Conservation (phyloP, 495 filamentous ascomycete species). For the Aspergillus kassunensis region DNA sequence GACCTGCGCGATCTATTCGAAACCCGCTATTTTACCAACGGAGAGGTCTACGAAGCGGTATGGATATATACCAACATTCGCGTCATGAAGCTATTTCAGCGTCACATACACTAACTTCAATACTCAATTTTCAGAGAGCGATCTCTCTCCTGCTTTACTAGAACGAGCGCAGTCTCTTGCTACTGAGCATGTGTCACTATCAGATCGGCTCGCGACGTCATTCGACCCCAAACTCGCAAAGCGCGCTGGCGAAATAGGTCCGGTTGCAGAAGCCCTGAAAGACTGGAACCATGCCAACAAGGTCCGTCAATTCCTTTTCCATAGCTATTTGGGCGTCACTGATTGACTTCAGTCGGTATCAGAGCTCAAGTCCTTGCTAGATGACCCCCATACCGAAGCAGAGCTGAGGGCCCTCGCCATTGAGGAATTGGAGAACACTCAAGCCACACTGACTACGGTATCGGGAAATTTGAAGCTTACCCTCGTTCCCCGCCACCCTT, state of each 20-base stretch:
- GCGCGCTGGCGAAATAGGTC: slow-evolving; percentile 68
- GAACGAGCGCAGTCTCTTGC: slow-evolving; percentile 60
- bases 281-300: slow-evolving; percentile 54
- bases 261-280: slow-evolving; percentile 62
- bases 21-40: slow-evolving; percentile 16
- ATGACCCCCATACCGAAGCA: slow-evolving; percentile 55
- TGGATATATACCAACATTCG: slow-evolving; percentile 19
- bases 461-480: slow-evolving; percentile 63
- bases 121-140: slow-evolving; percentile 20
- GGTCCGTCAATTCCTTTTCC: slow-evolving; percentile 18
- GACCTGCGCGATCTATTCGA: slow-evolving; percentile 17
- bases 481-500: slow-evolving; percentile 85
- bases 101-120: slow-evolving; percentile 25
- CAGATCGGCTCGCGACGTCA: slow-evolving; percentile 49
- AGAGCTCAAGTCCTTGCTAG: slow-evolving; percentile 56
- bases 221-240: slow-evolving; percentile 75
- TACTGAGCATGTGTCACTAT: slow-evolving; percentile 62
- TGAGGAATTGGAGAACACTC: slow-evolving; percentile 69
- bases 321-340: background rate
- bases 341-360: slow-evolving; percentile 42
- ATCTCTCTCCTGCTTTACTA: slow-evolving; percentile 58
- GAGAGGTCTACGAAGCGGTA: slow-evolving; percentile 30
- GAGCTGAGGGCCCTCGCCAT: slow-evolving; percentile 66
- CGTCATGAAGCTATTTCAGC: background rate
- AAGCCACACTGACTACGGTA: slow-evolving; percentile 52